These are phyloP conservation scores for Leccinellum albellum DNA, from an alignment of 768 basidiomycete genomes.

Conservation along the genomic window DNA sequence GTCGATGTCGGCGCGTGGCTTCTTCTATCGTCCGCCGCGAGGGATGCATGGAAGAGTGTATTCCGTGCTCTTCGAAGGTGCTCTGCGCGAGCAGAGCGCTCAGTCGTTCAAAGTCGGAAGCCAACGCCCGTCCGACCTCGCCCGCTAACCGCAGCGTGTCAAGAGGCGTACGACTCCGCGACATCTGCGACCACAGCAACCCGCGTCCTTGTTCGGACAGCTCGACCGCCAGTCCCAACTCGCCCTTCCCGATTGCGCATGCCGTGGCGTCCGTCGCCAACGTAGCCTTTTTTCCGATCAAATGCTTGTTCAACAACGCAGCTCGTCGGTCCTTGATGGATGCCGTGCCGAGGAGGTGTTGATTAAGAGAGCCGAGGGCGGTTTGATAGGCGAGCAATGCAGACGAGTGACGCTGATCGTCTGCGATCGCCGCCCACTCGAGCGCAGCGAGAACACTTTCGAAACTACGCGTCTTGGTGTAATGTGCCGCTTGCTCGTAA, in stretches of 20 bases:
- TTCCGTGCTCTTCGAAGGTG: neutral
- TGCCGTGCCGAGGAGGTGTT: constrained; percentile 15
- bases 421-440: constrained; percentile 13
- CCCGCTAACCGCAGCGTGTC: constrained; percentile 19
- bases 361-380: constrained; percentile 15
- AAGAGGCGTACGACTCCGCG: constrained; percentile 24
- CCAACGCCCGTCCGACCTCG: constrained; percentile 16
- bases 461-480: neutral
- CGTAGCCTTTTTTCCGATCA: neutral
- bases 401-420: constrained; percentile 12
- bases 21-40: constrained; percentile 13
- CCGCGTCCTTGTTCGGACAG: constrained; percentile 34
- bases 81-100: constrained; percentile 11
- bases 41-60: neutral
- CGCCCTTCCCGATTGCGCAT: constrained; percentile 21
- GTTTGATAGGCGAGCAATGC: constrained; percentile 22
- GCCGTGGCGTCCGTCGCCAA: constrained; percentile 25
- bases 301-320: constrained; percentile 4
- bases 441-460: constrained; percentile 10
- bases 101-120: constrained; percentile 24
- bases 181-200: constrained; percentile 29
- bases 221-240: constrained; percentile 28
- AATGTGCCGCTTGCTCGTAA: constrained; percentile 13
- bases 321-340: constrained; percentile 17
- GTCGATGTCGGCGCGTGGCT: constrained; percentile 13